These are phyloP conservation scores for Sporothrix curviconia DNA, from an alignment of 2,329 filamentous ascomycete species.

Conservation along the genomic window DNA sequence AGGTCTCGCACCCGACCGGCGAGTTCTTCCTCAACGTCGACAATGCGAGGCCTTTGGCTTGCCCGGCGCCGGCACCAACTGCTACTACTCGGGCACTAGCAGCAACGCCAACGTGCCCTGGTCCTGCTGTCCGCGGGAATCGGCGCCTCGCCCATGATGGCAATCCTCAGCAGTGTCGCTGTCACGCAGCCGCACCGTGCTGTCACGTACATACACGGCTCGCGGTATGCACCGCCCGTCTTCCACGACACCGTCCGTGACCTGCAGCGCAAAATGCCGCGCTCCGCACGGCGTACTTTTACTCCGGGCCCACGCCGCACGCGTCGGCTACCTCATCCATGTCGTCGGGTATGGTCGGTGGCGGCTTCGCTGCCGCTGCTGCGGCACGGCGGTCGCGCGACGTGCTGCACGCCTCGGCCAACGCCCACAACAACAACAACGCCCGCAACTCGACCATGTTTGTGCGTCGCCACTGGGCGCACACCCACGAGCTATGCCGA, in stretches of 20 bases:
- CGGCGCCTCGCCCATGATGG: conserved; percentile 52
- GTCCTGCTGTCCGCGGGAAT: conserved; percentile 58
- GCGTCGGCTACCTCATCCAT: not conserved
- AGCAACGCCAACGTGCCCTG: conserved; percentile 38
- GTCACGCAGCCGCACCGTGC: conserved; percentile 39
- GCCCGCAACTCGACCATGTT: not conserved
- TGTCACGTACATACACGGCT: conserved; percentile 55
- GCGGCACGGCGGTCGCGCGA: not conserved
- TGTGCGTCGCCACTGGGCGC: conserved; percentile 3
- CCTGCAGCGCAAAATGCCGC: conserved; percentile 31
- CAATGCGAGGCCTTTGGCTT: conserved; percentile 39
- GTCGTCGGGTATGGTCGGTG: not conserved
- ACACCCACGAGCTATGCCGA: conserved; percentile 17
- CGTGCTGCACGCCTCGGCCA: conserved; percentile 10
- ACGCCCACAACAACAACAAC: not conserved
- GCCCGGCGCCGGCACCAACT: conserved; percentile 45
- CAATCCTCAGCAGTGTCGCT: conserved; percentile 52
- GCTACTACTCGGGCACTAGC: conserved; percentile 6
- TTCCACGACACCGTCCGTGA: conserved; percentile 47
- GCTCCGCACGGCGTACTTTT: conserved; percentile 43
- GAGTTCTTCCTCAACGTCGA: conserved; percentile 51
- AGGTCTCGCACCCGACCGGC: conserved; percentile 60
- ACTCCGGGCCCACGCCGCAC: conserved; percentile 30
- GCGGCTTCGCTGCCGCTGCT: not conserved
- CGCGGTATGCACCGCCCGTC: conserved; percentile 42